A percentile compares a stretch with the other conserved stretches of the same genome.
Conservation (phyloP, 768 basidiomycete species). For the Pholiota microspora region DNA sequence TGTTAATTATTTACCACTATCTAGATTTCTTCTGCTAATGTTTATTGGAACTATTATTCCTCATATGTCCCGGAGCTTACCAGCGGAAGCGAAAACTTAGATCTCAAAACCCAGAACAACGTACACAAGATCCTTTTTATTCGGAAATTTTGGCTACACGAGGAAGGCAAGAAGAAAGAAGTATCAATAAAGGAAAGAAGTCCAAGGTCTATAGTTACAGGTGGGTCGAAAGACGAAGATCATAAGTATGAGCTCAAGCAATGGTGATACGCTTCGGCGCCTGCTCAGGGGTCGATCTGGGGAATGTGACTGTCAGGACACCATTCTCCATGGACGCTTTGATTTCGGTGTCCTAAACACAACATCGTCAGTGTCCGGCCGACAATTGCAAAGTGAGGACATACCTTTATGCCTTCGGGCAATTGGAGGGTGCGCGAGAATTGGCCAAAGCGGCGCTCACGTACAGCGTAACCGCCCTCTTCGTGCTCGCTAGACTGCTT, state of each 20-base stretch:
- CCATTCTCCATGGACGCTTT: slow-evolving; percentile 1
- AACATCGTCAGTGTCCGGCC: background rate
- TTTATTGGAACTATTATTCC: too few relatives aligned
- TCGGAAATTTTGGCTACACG: too few relatives aligned
- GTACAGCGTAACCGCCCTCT: slow-evolving; percentile 37
- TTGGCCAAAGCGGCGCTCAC: slow-evolving; percentile 47
- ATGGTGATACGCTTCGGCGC: background rate
- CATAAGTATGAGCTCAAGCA: too few relatives aligned
- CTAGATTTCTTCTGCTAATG: slow-evolving; percentile 4
- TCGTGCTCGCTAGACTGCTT: slow-evolving; percentile 30
- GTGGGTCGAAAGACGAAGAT: too few relatives aligned
- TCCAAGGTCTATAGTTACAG: too few relatives aligned
- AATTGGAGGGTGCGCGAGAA: slow-evolving; percentile 46
- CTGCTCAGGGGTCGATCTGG: background rate
- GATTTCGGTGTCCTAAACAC: background rate
- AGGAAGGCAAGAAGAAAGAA: too few relatives aligned
- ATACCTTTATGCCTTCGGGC: slow-evolving; percentile 52
- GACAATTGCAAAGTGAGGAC: background rate
- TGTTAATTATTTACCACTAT: background rate
- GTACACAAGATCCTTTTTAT: too few relatives aligned
- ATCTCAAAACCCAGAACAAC: too few relatives aligned
- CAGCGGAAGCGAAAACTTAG: too few relatives aligned
- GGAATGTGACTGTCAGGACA: background rate
- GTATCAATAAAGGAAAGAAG: too few relatives aligned
- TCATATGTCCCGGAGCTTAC: too few relatives aligned